These are phyloP conservation scores for Citropsis articulata DNA, from an alignment of 345 rosid species.

Conservation along the genomic window DNA sequence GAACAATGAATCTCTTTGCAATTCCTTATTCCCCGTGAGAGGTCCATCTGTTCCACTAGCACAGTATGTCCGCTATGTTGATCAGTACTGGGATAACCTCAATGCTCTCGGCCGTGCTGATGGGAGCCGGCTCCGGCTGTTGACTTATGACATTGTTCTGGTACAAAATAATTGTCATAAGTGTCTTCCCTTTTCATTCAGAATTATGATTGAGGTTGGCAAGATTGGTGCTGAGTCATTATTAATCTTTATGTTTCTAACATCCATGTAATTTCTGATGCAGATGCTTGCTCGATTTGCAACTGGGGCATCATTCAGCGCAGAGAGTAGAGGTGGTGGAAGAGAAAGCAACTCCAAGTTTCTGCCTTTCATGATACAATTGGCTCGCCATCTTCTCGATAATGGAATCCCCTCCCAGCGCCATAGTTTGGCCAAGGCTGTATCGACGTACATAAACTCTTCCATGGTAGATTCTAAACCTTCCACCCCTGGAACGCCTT, in stretches of 20 bases:
- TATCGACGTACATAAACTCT: constrained; percentile 63
- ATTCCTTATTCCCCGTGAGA: constrained; percentile 88
- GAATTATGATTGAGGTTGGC: neutral
- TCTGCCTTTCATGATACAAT: constrained; percentile 89
- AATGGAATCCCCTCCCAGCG: constrained; percentile 83
- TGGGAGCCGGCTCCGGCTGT: constrained; percentile 83
- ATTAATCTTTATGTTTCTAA: neutral
- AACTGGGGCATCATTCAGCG: constrained; percentile 91
- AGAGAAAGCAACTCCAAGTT: constrained; percentile 97
- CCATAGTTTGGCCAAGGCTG: constrained; percentile 68
- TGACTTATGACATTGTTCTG: constrained; percentile 95
- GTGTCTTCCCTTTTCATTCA: neutral
- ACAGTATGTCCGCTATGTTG: constrained; percentile 82
- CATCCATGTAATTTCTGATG: constrained; percentile 11
- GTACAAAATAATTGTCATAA: constrained; percentile 32
- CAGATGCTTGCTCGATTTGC: constrained; percentile 99
- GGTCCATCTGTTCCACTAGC: constrained; percentile 79
- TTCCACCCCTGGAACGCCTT: constrained; percentile 47
- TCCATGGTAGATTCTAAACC: constrained; percentile 55
- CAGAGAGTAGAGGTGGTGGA: constrained; percentile 92
- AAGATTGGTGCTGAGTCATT: neutral
- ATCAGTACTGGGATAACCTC: constrained; percentile 96
- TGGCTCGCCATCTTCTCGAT: constrained; percentile 93
- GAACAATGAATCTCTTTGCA: constrained; percentile 96
- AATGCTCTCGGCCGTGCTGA: constrained; percentile 93